Base-by-base conservation (phyloP, 1,284 basidiomycete genomes). In the Tilletia setariae region DNA sequence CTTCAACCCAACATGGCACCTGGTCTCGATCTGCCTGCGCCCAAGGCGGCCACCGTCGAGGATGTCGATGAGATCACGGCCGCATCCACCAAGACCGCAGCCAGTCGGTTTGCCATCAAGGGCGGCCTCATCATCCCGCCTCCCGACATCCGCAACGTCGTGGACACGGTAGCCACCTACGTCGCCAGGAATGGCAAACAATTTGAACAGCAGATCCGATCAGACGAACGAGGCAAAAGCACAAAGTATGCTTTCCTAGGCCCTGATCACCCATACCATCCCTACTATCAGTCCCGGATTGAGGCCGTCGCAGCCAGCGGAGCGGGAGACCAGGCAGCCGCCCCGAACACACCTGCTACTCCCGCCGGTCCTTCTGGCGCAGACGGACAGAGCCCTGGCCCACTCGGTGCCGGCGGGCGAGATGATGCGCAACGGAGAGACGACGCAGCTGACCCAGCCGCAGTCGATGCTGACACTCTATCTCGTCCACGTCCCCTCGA, bases 131-230 rank as follows among this genome's bases (percentile, higher is more conserved):
- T 84, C 67, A 78, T 76, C 56, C 83, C 84, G 21, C 84, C 84
- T 15, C 84, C 84, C 25, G 83, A 82, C 61, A 79, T 85, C 70
- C 79, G 82, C 92, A 92, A 90, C 71, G 93, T 98, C 70, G 94
- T 98, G 76, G 96, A 98, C 86, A 90, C 94, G 81, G 98, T 96
- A 6, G 94, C 96, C 15, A 84, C 87, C n/a, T 94, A 92, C 72
- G 91, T 98, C 71, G 93, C 94, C 23, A 75, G 77, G 47, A 76
- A 77, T 47, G 79, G 80, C 53, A 69, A 74, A 7, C 70, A 76
- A 7, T 82, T 82, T 66, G 80, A 82, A 67, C 73, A 71, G 40
- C 79, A 76, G 67, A 81, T 82, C 72, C 73, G 74, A 40, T 59
- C 68, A 16, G 74, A 79, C 25, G 79, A 79, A 65, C 62, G 67